Base-by-base conservation (phyloP, 441 rosid genomes). In the Flueggea neowawraea region DNA sequence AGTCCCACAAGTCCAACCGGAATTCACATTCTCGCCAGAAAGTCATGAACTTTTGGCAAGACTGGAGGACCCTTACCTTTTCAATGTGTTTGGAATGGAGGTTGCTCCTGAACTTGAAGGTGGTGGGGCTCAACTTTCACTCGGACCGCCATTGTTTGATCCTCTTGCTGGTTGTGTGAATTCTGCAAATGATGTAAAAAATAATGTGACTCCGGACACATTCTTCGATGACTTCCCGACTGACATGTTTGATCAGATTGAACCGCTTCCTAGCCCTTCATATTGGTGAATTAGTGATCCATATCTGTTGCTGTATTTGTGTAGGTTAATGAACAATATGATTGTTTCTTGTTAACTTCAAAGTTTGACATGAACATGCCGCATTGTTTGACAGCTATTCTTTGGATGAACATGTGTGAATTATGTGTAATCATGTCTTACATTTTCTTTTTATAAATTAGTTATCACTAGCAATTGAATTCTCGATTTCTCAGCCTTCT, bases 181-280 rank as follows among this genome's bases (percentile, higher is more conserved):
- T 52, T 58, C 58, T 47, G 56, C 56, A 6, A 76, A 58, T 45
- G 81, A 74, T 7, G 89, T 63, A 12, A 54, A 44, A 49, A 70
- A 58, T 48, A 54, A 60, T 0, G 69, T 14, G 41, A 69, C 69
- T 11, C 74, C 75, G 0, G 89, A 87, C 44, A 58, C 75, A 15
- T 84, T 88, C 79, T 86, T 84, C 5, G 94, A 92, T 13, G 92
- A 88, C 72, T 86, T 93, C 52, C 97, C 98, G 0, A 53, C 81
- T 0, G 96, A 86, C 64, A 79, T 90, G 79, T 87, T 88, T 49
- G 92, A 92, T 74, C 82, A 82, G 9, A 83, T 84, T 14, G 87
- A 84, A 60, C 76, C 79, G 2, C 71, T 79, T 63, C 85, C 70
- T 7, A 78, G 78, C 70, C 87, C 96, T 53, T 69, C 82, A 31